These are phyloP conservation scores for Penicillium sp. DNA, from an alignment of 2,329 filamentous ascomycete species.

Conservation along the genomic window DNA sequence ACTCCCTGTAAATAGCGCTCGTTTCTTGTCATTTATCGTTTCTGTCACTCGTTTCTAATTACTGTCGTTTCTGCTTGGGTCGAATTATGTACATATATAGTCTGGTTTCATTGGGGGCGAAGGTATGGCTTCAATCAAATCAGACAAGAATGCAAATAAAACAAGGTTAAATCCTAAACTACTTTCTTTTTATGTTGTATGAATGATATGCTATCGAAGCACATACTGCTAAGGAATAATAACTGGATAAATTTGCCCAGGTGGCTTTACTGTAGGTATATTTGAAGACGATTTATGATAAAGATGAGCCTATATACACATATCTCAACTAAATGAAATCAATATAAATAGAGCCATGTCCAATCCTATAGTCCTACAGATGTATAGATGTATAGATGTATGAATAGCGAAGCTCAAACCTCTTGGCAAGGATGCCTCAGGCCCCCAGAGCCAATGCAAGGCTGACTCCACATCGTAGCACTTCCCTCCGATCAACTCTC, in stretches of 20 bases:
- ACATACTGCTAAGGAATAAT: neutral
- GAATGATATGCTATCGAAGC: neutral
- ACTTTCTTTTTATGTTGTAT: neutral
- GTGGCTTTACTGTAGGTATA: neutral
- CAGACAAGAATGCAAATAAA: neutral
- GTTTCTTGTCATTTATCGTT: neutral
- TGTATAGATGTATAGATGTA: too few species aligned
- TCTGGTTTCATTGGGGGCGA: constrained; percentile 1
- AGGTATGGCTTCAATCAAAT: constrained; percentile 2
- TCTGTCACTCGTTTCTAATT: neutral
- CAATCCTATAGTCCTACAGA: too few species aligned
- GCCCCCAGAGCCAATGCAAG: constrained; percentile 1
- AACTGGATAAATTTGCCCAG: neutral
- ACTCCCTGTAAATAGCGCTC: neutral
- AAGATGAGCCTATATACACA: neutral
- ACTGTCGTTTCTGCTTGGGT: neutral
- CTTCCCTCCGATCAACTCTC: constrained; percentile 7
- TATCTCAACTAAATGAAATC: neutral
- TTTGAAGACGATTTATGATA: neutral
- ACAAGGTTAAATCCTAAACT: neutral
- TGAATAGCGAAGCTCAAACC: neutral
- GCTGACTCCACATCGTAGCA: constrained; percentile 17
- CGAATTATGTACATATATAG: too few species aligned
- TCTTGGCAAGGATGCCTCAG: constrained; percentile 12
- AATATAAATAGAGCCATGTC: neutral